Conservation (phyloP, 768 basidiomycete genomes). For the Lactarius quietus region DNA sequence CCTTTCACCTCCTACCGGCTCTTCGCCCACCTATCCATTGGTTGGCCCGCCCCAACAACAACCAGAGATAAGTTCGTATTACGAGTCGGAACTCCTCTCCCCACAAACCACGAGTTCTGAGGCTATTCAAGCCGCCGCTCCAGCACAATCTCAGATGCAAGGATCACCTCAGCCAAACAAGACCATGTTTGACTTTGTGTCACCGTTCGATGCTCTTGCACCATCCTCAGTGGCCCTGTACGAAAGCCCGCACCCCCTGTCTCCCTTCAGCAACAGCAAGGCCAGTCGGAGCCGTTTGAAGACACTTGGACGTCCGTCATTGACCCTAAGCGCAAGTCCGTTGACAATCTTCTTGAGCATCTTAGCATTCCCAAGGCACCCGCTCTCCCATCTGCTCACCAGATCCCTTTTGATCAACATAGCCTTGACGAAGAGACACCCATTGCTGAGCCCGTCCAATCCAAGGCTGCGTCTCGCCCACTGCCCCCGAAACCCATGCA, state of each 20-base stretch:
- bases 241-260: slow-evolving; percentile 63
- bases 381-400: slow-evolving; percentile 30
- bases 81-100: slow-evolving; percentile 24
- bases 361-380: slow-evolving; percentile 49
- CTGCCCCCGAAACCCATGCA: slow-evolving; percentile 56
- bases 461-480: slow-evolving; percentile 52
- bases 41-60: slow-evolving; percentile 17
- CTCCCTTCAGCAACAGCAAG: slow-evolving; percentile 37
- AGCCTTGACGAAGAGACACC: slow-evolving; percentile 32
- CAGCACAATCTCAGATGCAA: slow-evolving; percentile 35
- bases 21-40: slow-evolving; percentile 22
- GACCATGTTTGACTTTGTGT: slow-evolving; percentile 83
- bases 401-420: slow-evolving; percentile 35
- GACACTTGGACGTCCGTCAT: slow-evolving; percentile 46
- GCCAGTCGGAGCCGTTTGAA: slow-evolving; percentile 51
- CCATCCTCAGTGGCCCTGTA: slow-evolving; percentile 42
- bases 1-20: slow-evolving; percentile 13
- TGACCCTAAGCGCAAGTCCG: slow-evolving; percentile 75
- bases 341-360: slow-evolving; percentile 78
- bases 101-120: slow-evolving; percentile 27
- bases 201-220: slow-evolving; percentile 78
- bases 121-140: slow-evolving; percentile 18
- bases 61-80: slow-evolving; percentile 22
- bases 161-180: slow-evolving; percentile 67
- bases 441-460: slow-evolving; percentile 37